A percentile compares a stretch with the other conserved stretches of the same genome.
These are phyloP conservation scores for Tolypocladium amazonense DNA, from an alignment of 2,329 filamentous ascomycete genomes.

Conservation along the genomic window DNA sequence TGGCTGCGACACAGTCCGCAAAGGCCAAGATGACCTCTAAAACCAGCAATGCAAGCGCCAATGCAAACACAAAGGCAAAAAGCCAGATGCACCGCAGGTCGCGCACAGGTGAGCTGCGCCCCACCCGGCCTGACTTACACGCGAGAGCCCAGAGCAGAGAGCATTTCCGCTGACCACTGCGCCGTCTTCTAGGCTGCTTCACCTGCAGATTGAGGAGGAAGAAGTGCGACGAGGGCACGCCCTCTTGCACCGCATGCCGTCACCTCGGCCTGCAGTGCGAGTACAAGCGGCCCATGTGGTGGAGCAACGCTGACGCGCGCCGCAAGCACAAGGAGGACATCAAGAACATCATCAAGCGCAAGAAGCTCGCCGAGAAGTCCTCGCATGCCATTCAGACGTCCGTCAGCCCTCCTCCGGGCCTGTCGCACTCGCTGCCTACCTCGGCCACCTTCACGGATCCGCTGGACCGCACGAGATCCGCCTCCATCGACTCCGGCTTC, in stretches of 20 bases:
- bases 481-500: constrained; percentile 72
- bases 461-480: constrained; percentile 60
- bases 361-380: constrained; percentile 84
- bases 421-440: constrained; percentile 73
- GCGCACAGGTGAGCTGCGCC: constrained; percentile 64
- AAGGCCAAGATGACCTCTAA: constrained; percentile 50
- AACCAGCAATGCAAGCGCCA: constrained; percentile 28
- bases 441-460: constrained; percentile 72
- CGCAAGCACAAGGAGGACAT: constrained; percentile 85
- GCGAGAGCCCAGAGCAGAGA: background rate
- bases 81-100: constrained; percentile 88
- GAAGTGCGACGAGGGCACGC: constrained; percentile 58
- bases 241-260: constrained; percentile 55
- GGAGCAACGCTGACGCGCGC: constrained; percentile 84
- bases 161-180: constrained; percentile 2
- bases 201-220: constrained; percentile 57
- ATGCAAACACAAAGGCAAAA: constrained; percentile 50
- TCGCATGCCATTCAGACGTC: constrained; percentile 45
- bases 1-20: constrained; percentile 48
- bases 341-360: constrained; percentile 95
- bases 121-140: constrained; percentile 17
- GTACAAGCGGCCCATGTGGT: constrained; percentile 96
- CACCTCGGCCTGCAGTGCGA: constrained; percentile 79
- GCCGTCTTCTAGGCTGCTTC: constrained; percentile 44
- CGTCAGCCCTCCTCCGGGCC: constrained; percentile 60